phyloP scores from a whole-genome alignment of 768 basidiomycete genomes.

The Boletus barrowsii region DNA sequence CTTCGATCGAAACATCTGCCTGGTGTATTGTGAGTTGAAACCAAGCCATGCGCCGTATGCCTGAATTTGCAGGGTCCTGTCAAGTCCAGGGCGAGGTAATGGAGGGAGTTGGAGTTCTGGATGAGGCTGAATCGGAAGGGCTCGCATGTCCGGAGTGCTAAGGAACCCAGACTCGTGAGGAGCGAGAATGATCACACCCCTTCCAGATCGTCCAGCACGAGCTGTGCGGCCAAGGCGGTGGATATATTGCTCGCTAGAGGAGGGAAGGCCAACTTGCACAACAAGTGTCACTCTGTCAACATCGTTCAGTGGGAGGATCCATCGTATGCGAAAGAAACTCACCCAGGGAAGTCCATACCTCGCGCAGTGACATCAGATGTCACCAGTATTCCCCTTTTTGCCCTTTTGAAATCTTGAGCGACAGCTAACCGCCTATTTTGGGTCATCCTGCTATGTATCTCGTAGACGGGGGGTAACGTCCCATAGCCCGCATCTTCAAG shows the following conservation, averaged over 20 bases:
- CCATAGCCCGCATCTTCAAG: conserved; percentile 31
- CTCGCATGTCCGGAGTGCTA: conserved; percentile 34
- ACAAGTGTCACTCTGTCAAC: conserved; percentile 51
- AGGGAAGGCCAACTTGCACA: conserved; percentile 63
- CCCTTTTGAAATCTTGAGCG: conserved; percentile 47
- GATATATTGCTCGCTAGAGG: conserved; percentile 72
- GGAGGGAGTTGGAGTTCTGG: conserved; percentile 28
- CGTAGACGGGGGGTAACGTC: conserved; percentile 38
- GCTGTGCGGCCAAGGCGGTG: conserved; percentile 79
- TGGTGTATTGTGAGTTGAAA: conserved; percentile 47
- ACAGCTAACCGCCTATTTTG: conserved; percentile 48
- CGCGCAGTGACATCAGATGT: conserved; percentile 60
- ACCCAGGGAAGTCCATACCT: conserved; percentile 68
- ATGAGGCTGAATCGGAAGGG: conserved; percentile 39
- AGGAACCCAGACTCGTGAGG: conserved; percentile 52
- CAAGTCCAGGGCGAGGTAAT: conserved; percentile 25
- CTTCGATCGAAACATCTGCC: conserved; percentile 37
- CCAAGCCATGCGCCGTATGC: conserved; percentile 57
- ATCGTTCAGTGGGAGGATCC: conserved; percentile 5
- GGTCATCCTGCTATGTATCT: conserved; percentile 57
- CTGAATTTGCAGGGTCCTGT: conserved; percentile 41
- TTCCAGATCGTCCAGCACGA: conserved; percentile 64
- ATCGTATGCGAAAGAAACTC: conserved; percentile 9
- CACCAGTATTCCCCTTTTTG: conserved; percentile 44
- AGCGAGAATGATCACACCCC: conserved; percentile 54